Conservation (phyloP, 352 stramenopile genomes). For the Pythium plurisporium region DNA sequence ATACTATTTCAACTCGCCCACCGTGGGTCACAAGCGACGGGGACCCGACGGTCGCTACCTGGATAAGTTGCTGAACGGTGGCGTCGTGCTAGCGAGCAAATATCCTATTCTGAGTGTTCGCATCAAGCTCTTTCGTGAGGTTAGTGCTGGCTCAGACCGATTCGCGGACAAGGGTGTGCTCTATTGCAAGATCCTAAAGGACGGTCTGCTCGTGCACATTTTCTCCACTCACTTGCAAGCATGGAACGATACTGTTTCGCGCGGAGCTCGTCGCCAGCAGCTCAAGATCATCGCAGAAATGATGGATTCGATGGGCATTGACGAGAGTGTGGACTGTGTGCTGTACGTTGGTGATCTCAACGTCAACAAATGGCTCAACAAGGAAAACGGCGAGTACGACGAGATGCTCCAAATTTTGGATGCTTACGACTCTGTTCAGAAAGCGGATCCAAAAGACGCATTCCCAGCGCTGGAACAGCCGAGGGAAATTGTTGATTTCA, state of each 20-base stretch:
- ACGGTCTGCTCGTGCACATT: conserved; percentile 64
- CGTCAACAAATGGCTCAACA: conserved; percentile 75
- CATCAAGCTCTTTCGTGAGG: conserved; percentile 68
- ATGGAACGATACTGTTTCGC: conserved; percentile 62
- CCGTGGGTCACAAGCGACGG: conserved; percentile 66
- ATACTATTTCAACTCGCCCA: conserved; percentile 73
- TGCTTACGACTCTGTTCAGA: conserved; percentile 39
- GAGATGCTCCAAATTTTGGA: conserved; percentile 72
- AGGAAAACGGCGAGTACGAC: conserved; percentile 69
- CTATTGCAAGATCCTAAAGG: conserved; percentile 79
- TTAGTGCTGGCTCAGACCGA: conserved; percentile 55
- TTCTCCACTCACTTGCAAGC: conserved; percentile 76
- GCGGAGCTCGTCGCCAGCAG: conserved; percentile 53
- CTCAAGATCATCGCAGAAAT: conserved; percentile 61
- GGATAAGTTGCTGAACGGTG: conserved; percentile 69
- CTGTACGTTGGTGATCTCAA: conserved; percentile 69
- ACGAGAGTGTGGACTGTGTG: conserved; percentile 52
- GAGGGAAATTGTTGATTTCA: conserved; percentile 8
- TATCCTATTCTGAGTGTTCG: conserved; percentile 70
- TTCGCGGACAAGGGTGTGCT: conserved; percentile 75
- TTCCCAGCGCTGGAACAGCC: too few relatives aligned
- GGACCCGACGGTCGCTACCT: conserved; percentile 37
- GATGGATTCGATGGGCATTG: conserved; percentile 52
- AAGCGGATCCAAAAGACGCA: not conserved
- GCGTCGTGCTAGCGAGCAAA: conserved; percentile 62